These are phyloP conservation scores for Monosporozyma servazzii DNA, from an alignment of 805 yeast genomes.

Conservation along the genomic window DNA sequence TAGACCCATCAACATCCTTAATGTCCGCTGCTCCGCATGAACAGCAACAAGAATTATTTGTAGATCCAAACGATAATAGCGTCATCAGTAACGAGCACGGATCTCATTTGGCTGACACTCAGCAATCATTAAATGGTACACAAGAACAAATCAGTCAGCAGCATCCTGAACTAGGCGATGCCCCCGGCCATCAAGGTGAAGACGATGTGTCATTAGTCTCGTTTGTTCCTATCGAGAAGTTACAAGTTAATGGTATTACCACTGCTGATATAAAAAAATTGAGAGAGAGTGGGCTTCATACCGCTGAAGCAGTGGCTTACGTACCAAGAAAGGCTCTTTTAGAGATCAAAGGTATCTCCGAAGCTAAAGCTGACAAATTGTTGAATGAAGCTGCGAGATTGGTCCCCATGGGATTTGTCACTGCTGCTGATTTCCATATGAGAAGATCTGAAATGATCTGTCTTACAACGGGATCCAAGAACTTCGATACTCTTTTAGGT, in stretches of 20 bases:
- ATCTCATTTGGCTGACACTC: slow-evolving; percentile 3
- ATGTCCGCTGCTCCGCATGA: slow-evolving; percentile 22
- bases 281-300: slow-evolving; percentile 73
- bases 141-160: background rate
- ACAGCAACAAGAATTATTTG: slow-evolving; percentile 8
- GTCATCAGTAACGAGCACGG: background rate
- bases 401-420: slow-evolving; percentile 95
- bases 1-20: slow-evolving; percentile 7
- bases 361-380: slow-evolving; percentile 85
- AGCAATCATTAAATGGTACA: background rate
- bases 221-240: slow-evolving; percentile 29
- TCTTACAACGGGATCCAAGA: slow-evolving; percentile 91
- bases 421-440: slow-evolving; percentile 89
- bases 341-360: slow-evolving; percentile 84
- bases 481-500: slow-evolving; percentile 82
- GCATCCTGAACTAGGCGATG: slow-evolving; percentile 2
- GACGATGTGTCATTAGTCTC: slow-evolving; percentile 40
- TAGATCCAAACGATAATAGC: background rate
- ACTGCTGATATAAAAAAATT: slow-evolving; percentile 70
- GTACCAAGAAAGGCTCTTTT: slow-evolving; percentile 76
- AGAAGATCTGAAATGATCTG: slow-evolving; percentile 86
- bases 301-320: slow-evolving; percentile 88
- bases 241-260: slow-evolving; percentile 77
- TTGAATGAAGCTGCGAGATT: slow-evolving; percentile 73
- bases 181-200: slow-evolving; percentile 31